Percentiles rank a stretch among this genome's conserved stretches.
Conservation (phyloP, 225 moss, liverwort and hornwort species). For the Marchantia polymorpha region DNA sequence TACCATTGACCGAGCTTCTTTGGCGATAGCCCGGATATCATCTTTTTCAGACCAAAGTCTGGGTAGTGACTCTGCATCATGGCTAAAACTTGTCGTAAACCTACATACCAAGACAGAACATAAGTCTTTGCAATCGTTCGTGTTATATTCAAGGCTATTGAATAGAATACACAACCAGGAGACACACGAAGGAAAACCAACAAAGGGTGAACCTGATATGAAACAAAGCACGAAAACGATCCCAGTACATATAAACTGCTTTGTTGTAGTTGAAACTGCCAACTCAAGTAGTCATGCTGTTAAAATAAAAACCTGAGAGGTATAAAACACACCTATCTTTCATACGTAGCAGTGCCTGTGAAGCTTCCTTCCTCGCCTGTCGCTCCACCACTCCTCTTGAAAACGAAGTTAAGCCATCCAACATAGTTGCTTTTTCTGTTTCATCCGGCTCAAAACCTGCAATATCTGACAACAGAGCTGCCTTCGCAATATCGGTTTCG, state of each 20-base stretch:
- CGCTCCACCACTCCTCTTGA: slow-evolving; percentile 65
- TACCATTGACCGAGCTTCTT: slow-evolving; percentile 59
- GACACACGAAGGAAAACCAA: background rate
- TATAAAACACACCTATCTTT: slow-evolving; percentile 53
- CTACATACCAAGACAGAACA: slow-evolving; percentile 19
- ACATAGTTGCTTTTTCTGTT: slow-evolving; percentile 43
- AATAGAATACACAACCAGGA: background rate
- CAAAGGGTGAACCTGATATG: too few relatives aligned
- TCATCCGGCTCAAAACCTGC: slow-evolving; percentile 69
- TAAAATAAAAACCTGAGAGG: background rate
- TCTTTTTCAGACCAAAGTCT: slow-evolving; percentile 94
- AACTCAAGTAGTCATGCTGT: background rate
- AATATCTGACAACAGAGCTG: slow-evolving; percentile 48
- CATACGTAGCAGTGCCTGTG: slow-evolving; percentile 74
- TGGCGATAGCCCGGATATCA: slow-evolving; percentile 82
- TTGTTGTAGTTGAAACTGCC: background rate
- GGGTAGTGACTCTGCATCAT: slow-evolving; percentile 77
- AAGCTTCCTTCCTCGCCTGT: slow-evolving; percentile 81
- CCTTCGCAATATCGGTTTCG: slow-evolving; percentile 49
- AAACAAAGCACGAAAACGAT: too few relatives aligned
- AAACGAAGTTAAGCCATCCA: slow-evolving; percentile 36
- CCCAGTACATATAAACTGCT: background rate
- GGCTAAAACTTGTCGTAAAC: slow-evolving; percentile 77
- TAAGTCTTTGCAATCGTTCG: background rate
- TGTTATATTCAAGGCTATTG: background rate